A percentile compares a stretch with the other conserved stretches of the same genome.
Evolutionary conservation across 805 yeast species (phyloP).

Genomic region (Jamesozyma piceae): DNA sequence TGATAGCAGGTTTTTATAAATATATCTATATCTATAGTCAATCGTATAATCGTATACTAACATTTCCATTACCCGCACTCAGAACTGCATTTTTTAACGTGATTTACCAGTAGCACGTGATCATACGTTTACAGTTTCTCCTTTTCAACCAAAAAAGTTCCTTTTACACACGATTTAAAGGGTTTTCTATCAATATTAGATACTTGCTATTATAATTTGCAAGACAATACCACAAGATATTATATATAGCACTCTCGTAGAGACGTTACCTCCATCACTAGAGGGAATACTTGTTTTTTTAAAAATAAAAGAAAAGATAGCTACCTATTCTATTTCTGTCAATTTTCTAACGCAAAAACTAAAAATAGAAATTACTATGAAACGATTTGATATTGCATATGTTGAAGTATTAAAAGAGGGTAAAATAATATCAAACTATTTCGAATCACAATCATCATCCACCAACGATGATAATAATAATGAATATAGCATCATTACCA

Average conservation of each 20-base stretch:
- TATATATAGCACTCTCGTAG: too few species aligned
- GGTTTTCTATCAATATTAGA: too few species aligned
- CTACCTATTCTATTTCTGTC: too few species aligned
- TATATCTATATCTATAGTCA: not conserved
- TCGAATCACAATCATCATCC: constrained; percentile 4
- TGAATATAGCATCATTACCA: not conserved
- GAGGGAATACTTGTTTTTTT: too few species aligned
- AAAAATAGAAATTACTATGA: too few species aligned
- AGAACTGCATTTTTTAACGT: not conserved
- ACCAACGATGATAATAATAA: not conserved
- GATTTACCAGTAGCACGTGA: not conserved
- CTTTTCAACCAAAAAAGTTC: too few species aligned
- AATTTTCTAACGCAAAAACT: too few species aligned
- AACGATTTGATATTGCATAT: constrained; percentile 18
- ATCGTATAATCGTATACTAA: not conserved
- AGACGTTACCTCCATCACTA: too few species aligned
- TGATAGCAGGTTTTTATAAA: constrained; percentile 18
- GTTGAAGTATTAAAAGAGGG: constrained; percentile 22
- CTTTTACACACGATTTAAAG: too few species aligned
- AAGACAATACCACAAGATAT: too few species aligned
- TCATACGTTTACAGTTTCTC: not conserved
- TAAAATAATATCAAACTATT: constrained; percentile 19
- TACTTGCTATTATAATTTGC: too few species aligned
- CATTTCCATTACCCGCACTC: not conserved
- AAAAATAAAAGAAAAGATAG: too few species aligned